A percentile compares a stretch with the other conserved stretches of the same genome.
Evolutionary conservation across 148 eudicot genomes (phyloP).

Genomic region (Mesembryanthemum crystallinum): DNA sequence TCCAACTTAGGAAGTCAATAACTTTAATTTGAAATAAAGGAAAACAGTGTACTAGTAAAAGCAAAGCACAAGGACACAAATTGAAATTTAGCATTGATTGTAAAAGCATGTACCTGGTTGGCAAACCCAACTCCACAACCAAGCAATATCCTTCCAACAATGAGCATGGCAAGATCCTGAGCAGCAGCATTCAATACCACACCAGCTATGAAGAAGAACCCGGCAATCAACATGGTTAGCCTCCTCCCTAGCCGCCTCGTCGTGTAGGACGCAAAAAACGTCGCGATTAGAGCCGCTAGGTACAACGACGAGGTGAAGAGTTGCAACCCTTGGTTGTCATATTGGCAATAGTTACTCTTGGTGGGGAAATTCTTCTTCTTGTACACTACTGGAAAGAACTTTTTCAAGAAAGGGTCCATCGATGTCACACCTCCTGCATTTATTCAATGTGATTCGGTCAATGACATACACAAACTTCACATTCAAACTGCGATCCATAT

Average conservation of each 20-base stretch:
- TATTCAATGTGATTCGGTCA: too few relatives aligned
- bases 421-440: conserved; percentile 82
- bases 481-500: too few relatives aligned
- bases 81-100: background rate
- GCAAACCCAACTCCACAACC: conserved; percentile 98
- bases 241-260: conserved; percentile 64
- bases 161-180: conserved; percentile 75
- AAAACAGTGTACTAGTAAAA: too few relatives aligned
- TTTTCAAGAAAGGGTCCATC: conserved; percentile 60
- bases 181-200: conserved; percentile 79
- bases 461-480: too few relatives aligned
- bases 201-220: conserved; percentile 62
- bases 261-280: conserved; percentile 85
- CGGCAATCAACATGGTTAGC: conserved; percentile 81
- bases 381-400: conserved; percentile 76
- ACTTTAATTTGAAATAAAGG: too few relatives aligned
- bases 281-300: conserved; percentile 70
- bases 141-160: conserved; percentile 75
- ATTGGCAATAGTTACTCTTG: conserved; percentile 71
- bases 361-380: conserved; percentile 22
- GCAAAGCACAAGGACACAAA: too few relatives aligned
- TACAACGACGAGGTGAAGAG: conserved; percentile 82
- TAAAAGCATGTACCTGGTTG: conserved; percentile 62
- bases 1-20: too few relatives aligned
- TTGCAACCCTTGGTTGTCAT: conserved; percentile 84